phyloP scores from a whole-genome alignment of 148 eudicot species.

The Camellia sinensis region DNA sequence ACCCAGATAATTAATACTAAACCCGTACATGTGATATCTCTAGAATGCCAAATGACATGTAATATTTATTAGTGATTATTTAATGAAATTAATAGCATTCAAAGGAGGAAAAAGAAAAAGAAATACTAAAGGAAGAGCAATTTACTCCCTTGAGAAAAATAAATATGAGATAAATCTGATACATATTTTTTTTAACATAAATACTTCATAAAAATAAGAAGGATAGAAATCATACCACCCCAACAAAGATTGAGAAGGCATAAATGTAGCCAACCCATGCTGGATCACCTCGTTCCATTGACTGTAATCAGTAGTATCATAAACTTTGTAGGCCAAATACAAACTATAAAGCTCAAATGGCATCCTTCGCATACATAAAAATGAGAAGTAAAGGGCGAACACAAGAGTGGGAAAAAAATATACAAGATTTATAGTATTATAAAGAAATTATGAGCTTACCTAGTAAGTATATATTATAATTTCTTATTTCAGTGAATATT shows the following conservation, averaged over 20 bases:
- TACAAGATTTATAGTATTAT: not conserved
- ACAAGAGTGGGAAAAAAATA: not conserved
- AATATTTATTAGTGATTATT: not conserved
- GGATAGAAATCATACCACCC: constrained; percentile 73
- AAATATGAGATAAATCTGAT: not conserved
- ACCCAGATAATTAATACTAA: not conserved
- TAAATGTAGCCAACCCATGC: constrained; percentile 92
- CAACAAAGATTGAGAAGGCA: constrained; percentile 82
- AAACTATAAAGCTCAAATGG: not conserved
- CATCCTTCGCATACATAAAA: not conserved
- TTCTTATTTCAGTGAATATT: not conserved
- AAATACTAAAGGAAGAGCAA: not conserved
- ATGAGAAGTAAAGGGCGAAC: not conserved
- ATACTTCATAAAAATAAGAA: not conserved
- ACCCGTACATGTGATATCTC: not conserved
- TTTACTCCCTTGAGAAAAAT: not conserved
- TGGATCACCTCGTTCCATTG: constrained; percentile 95
- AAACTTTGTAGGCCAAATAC: not conserved
- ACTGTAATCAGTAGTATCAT: constrained; percentile 43
- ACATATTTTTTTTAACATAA: not conserved
- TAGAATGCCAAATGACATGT: not conserved
- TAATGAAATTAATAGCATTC: not conserved
- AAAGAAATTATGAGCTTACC: not conserved
- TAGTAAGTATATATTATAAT: not conserved
- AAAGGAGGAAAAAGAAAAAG: not conserved